Percentiles rank a stretch among this genome's conserved stretches.
These are phyloP conservation scores for Anthoceros angustus DNA, from an alignment of 225 moss, liverwort and hornwort species.

Conservation along the genomic window DNA sequence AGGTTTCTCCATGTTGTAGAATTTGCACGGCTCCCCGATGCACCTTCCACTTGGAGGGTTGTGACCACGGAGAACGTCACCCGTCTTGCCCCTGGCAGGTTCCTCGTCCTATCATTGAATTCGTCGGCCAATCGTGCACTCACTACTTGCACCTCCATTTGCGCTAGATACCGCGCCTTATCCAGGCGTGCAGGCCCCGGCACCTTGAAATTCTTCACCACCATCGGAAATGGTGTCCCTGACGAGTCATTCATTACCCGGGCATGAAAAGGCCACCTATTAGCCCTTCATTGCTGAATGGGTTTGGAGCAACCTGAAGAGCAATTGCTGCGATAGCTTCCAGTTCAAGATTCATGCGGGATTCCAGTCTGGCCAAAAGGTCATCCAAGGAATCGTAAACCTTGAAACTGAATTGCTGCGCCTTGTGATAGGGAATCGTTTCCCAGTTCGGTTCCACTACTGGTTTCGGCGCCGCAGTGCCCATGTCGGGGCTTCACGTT, in stretches of 20 bases:
- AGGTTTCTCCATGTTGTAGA: background rate
- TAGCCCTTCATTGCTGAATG: slow-evolving; percentile 69
- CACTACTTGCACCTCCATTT: background rate
- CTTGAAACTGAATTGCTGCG: slow-evolving; percentile 38
- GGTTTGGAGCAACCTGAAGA: slow-evolving; percentile 71
- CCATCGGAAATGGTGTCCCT: slow-evolving; percentile 13
- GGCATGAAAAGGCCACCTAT: slow-evolving; percentile 62
- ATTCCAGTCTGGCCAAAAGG: slow-evolving; percentile 40
- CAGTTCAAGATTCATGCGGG: slow-evolving; percentile 63
- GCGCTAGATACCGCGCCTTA: background rate
- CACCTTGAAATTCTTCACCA: background rate
- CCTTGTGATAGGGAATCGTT: slow-evolving; percentile 17
- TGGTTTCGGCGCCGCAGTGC: no score
- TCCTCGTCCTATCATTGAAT: background rate
- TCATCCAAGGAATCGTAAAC: slow-evolving; percentile 69
- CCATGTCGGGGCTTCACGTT: no score
- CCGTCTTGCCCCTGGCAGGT: background rate
- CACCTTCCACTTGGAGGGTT: background rate
- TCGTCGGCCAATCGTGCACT: background rate
- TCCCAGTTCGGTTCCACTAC: slow-evolving; percentile 9
- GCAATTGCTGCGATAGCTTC: slow-evolving; percentile 50
- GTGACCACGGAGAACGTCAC: background rate
- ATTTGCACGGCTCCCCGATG: background rate
- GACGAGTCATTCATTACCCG: slow-evolving; percentile 65
- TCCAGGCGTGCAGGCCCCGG: slow-evolving; percentile 54